Evolutionary conservation across 345 rosid genomes (phyloP).

Genomic region (Euclidium syriacum): DNA sequence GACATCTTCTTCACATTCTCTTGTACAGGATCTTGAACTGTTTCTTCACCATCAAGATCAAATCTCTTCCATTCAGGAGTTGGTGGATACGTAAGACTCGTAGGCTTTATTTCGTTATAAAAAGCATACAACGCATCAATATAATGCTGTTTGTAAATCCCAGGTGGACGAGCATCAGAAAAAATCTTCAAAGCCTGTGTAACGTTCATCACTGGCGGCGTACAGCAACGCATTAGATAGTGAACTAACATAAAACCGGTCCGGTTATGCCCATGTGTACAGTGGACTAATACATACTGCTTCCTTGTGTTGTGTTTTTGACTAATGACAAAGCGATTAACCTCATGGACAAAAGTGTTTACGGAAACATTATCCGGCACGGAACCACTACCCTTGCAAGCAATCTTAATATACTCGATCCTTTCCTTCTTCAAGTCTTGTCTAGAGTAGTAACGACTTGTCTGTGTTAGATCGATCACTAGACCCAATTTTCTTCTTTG

Average conservation of each 20-base stretch:
- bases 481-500: constrained; percentile 73
- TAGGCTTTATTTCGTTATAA: constrained; percentile 75
- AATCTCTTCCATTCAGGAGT: constrained; percentile 87
- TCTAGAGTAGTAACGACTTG: constrained; percentile 61
- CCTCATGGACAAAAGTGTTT: constrained; percentile 69
- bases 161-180: no score
- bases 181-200: constrained; percentile 66
- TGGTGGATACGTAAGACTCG: constrained; percentile 45
- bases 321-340: constrained; percentile 44
- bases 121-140: constrained; percentile 57
- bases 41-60: constrained; percentile 91
- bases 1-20: constrained; percentile 43
- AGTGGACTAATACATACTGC: constrained; percentile 68
- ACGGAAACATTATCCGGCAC: constrained; percentile 69
- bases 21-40: background rate
- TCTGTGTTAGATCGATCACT: constrained; percentile 86
- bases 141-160: constrained; percentile 74
- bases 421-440: constrained; percentile 50
- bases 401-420: constrained; percentile 79
- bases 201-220: constrained; percentile 52
- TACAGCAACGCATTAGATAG: constrained; percentile 67
- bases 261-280: constrained; percentile 88
- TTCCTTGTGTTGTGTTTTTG: constrained; percentile 58
- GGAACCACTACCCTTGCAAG: constrained; percentile 71
- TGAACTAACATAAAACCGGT: constrained; percentile 83